Evolutionary conservation across 495 filamentous ascomycete genomes (phyloP), one percentile per base, ranked within the genome.

Genomic region (Hypomontagnella submonticulosa): DNA sequence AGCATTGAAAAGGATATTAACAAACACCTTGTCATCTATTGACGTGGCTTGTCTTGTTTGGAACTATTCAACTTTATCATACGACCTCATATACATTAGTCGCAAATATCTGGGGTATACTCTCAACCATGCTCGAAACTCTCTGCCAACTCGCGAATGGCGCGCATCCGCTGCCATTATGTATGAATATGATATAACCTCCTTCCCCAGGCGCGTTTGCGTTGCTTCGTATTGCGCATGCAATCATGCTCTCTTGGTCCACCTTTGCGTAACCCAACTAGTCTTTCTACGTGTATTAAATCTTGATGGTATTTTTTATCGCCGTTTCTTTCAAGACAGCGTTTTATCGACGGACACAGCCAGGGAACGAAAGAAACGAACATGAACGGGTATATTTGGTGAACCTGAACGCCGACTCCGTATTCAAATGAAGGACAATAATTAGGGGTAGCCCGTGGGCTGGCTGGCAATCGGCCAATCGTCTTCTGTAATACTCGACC

Each of bases 401-500:
- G 51, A 70, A 69, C 66, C 61, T 60, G 34, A 73, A 71, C 67
- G 58, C 61, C 70, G 20, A 71, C 62, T 61, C 70, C 69, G 69
- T 62, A 60, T 36, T 41, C 18, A 66, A 71, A 71, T 48, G 32
- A 67, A 62, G 20, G 20, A 71, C 34, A 57, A 63, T 15, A 59
- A 62, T 67, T 49, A 76, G 62, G 67, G 47, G 42, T 75, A 75
- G 52, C 63, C 61, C 12, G 69, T 38, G 18, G 66, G 52, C 34
- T 71, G 63, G 53, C 60, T 69, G 20, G 63, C 66, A 49, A 89
- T 85, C 1, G 95, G 92, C 95, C 95, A 99, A 79, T 97, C 94
- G 71, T 99, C 95, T 78, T 99, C 95, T 4, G 95, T 99, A 71
- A 99, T 99, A 80, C 92, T 96, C 38, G 92, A 94, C 95, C 96